Base-by-base conservation (phyloP, 495 filamentous ascomycete genomes). In the Lophiostoma macrostomum region DNA sequence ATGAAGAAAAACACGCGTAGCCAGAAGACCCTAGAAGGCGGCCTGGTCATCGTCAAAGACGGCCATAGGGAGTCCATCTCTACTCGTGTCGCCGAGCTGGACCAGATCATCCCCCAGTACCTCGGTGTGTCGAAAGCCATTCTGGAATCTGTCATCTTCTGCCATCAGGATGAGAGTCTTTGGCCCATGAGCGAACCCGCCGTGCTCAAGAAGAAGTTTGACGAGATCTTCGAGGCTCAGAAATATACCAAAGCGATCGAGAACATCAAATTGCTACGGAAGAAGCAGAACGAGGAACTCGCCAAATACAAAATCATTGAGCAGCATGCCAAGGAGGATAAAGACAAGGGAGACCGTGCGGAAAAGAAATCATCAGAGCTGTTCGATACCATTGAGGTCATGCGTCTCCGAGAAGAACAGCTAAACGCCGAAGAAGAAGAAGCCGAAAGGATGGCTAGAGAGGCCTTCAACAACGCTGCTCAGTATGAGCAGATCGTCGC, bases 161-260 rank as follows among this genome's bases (percentile, higher is more conserved):
- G 93, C 66, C 93, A 98, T 67, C 93, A 98, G 61, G 93, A 98
- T 58, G 93, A 98, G 53, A 96, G 91, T 47, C 67, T 97, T 37
- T 98, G 93, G 93, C 93, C 93, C 11, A 90, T 98, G 86, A 95
- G 90, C 61, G 89, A 94, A 63, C 89, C 91, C 0, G 67, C 74
- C 0, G 78, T 78, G 3, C 73, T 98, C 20, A 98, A 98, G 71
- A 91, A 93, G 71, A 82, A 80, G 30, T 98, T 98, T 48, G 93
- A 98, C 64, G 90, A 96, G 62, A 97, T 98, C 19, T 98, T 98
- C 62, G 94, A 97, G 68, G 93, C 93, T 5, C 72, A 86, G 71
- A 95, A 94, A 65, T 98, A 96, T 72, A 95, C 90, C 35, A 96
- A 96, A 63, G 93, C 90, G 4, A 95, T 97, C 57, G 90, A 95